These are phyloP conservation scores for Myriosclerotinia duriaeana DNA, from an alignment of 2,329 filamentous ascomycete genomes.

Conservation along the genomic window DNA sequence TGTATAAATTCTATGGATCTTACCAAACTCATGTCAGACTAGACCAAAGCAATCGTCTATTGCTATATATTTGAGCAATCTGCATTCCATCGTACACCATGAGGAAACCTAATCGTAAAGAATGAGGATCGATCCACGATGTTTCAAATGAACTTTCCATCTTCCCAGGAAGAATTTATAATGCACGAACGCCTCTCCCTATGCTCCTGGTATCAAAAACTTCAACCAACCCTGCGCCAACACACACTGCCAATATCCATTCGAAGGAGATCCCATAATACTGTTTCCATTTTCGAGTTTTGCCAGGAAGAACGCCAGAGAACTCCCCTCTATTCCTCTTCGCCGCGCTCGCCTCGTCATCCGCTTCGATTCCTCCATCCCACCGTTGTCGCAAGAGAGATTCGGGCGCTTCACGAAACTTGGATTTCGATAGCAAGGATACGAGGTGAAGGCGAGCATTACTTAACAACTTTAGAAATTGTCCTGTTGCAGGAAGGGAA, in stretches of 20 bases:
- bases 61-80: slow-evolving; percentile 3
- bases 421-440: slow-evolving; percentile 56
- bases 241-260: slow-evolving; percentile 69
- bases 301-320: slow-evolving; percentile 56
- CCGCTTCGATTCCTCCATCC: slow-evolving; percentile 61
- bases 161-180: slow-evolving; percentile 29
- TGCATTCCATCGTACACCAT: not conserved
- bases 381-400: slow-evolving; percentile 64
- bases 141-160: not conserved
- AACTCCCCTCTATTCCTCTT: slow-evolving; percentile 57
- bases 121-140: not conserved
- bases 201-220: slow-evolving; percentile 73
- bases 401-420: slow-evolving; percentile 63
- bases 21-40: slow-evolving; percentile 1
- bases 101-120: too few species aligned
- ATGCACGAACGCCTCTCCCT: slow-evolving; percentile 60
- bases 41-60: slow-evolving; percentile 10
- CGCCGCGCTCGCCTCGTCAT: slow-evolving; percentile 47
- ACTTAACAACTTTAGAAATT: slow-evolving; percentile 64
- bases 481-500: slow-evolving; percentile 65
- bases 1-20: slow-evolving; percentile 20
- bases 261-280: slow-evolving; percentile 70
- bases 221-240: slow-evolving; percentile 69
- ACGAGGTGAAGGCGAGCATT: slow-evolving; percentile 62
- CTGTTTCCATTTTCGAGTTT: slow-evolving; percentile 68